phyloP scores from a whole-genome alignment of 495 filamentous ascomycete species.

The Parachaetomium inaequale region DNA sequence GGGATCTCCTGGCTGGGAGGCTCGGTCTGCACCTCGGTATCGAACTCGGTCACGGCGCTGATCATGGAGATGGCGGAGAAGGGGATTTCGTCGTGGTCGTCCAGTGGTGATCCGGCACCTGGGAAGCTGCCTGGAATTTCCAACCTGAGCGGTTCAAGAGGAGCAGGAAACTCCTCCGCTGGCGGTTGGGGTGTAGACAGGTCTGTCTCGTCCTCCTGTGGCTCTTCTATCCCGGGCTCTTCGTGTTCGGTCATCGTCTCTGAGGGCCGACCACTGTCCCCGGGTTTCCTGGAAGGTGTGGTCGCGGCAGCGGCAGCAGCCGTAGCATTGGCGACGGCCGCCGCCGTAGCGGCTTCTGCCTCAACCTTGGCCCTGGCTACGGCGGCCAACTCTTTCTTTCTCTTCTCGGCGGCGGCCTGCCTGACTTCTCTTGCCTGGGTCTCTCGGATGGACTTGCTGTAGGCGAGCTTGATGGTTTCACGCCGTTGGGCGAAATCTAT shows the following conservation, averaged over 20 bases:
- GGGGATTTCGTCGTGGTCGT: slow-evolving; percentile 45
- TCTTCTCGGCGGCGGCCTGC: slow-evolving; percentile 41
- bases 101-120: slow-evolving; percentile 26
- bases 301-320: slow-evolving; percentile 5
- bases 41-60: slow-evolving; percentile 63
- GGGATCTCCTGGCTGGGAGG: slow-evolving; percentile 28
- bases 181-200: slow-evolving; percentile 20
- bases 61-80: slow-evolving; percentile 52
- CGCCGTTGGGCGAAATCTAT: slow-evolving; percentile 77
- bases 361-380: slow-evolving; percentile 34
- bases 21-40: slow-evolving; percentile 66
- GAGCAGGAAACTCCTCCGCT: slow-evolving; percentile 12
- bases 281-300: slow-evolving; percentile 1
- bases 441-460: slow-evolving; percentile 71
- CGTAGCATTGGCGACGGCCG: slow-evolving; percentile 16
- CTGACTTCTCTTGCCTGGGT: slow-evolving; percentile 58
- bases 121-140: slow-evolving; percentile 61
- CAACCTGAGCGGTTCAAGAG: slow-evolving; percentile 63
- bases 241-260: slow-evolving; percentile 13
- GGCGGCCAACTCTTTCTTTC: slow-evolving; percentile 40
- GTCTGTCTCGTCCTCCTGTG: slow-evolving; percentile 32
- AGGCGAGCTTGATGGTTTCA: slow-evolving; percentile 73
- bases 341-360: slow-evolving; percentile 32
- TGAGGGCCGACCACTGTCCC: neutral
- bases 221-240: slow-evolving; percentile 12